Conservation (phyloP, 768 basidiomycete species). For the Strobilomyces echinocephalus region DNA sequence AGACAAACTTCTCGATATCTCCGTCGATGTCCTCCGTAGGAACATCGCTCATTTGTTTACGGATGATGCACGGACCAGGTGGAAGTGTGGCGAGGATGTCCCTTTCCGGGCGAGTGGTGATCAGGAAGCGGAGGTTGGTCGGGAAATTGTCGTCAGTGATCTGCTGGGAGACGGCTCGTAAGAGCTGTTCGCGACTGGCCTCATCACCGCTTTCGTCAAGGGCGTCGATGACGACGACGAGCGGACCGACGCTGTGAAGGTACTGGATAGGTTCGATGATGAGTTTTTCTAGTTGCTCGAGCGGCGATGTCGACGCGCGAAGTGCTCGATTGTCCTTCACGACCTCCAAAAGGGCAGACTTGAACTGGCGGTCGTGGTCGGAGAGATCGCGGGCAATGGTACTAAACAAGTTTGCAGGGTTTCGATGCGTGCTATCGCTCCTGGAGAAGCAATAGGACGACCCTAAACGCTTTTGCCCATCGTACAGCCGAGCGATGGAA, state of each 20-base stretch:
- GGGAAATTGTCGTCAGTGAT: constrained; percentile 1
- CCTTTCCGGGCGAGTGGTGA: constrained; percentile 11
- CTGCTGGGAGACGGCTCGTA: constrained; percentile 6
- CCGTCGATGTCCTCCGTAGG: no score
- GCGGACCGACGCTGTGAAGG: constrained; percentile 17
- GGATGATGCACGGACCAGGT: no score
- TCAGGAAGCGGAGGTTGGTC: not conserved
- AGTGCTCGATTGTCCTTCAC: constrained; percentile 4
- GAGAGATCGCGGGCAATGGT: constrained; percentile 13
- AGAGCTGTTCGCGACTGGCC: constrained; percentile 7
- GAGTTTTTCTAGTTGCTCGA: constrained; percentile 17
- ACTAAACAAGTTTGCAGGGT: not conserved
- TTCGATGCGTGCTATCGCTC: not conserved
- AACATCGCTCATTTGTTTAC: no score
- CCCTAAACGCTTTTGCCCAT: not conserved
- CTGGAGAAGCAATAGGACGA: not conserved
- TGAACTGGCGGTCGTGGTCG: constrained; percentile 16
- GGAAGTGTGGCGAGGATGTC: no score
- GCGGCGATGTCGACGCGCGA: not conserved
- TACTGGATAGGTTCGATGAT: constrained; percentile 17
- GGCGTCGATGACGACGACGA: constrained; percentile 29
- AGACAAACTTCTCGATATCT: not conserved
- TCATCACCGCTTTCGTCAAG: constrained; percentile 19
- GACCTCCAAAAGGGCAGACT: not conserved
- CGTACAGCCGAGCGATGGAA: not conserved